A percentile compares a stretch with the other conserved stretches of the same genome.
Evolutionary conservation across 257 asterid species (phyloP).

Genomic region (Leonotis leonurus): DNA sequence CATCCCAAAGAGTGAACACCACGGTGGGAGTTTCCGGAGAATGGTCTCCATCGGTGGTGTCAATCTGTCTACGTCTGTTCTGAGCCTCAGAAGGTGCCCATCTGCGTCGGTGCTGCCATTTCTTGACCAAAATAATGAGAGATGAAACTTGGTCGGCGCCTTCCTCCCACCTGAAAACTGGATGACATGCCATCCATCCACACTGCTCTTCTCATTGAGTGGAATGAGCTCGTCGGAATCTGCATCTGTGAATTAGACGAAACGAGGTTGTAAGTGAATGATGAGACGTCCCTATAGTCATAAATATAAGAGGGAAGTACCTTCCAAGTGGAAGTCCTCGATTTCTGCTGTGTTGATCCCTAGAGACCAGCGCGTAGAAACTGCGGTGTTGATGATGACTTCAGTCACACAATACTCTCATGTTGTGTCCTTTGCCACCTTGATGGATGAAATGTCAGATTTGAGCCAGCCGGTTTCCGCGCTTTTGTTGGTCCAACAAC

Average conservation of each 20-base stretch:
- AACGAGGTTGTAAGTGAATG: neutral
- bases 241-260: constrained; percentile 31
- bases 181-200: constrained; percentile 77
- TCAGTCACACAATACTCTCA: constrained; percentile 47
- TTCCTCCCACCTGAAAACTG: constrained; percentile 83
- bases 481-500: constrained; percentile 56
- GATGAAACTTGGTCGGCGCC: constrained; percentile 57
- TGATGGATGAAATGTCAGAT: constrained; percentile 64
- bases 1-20: constrained; percentile 90
- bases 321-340: constrained; percentile 78
- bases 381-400: constrained; percentile 46
- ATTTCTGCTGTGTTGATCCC: constrained; percentile 66
- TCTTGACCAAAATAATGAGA: constrained; percentile 49
- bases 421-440: constrained; percentile 42
- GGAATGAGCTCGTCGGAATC: constrained; percentile 53
- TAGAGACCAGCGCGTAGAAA: constrained; percentile 82
- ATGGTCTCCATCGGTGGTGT: constrained; percentile 43
- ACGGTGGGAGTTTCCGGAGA: constrained; percentile 60
- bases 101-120: constrained; percentile 14
- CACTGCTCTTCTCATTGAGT: constrained; percentile 44
- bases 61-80: constrained; percentile 63
- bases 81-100: constrained; percentile 39
- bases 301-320: constrained; percentile 23
- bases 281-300: too few species aligned
- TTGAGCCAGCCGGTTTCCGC: constrained; percentile 54